A percentile compares a stretch with the other conserved stretches of the same genome.
These are phyloP conservation scores for Saraca asoca DNA, from an alignment of 331 rosid genomes.

Conservation along the genomic window DNA sequence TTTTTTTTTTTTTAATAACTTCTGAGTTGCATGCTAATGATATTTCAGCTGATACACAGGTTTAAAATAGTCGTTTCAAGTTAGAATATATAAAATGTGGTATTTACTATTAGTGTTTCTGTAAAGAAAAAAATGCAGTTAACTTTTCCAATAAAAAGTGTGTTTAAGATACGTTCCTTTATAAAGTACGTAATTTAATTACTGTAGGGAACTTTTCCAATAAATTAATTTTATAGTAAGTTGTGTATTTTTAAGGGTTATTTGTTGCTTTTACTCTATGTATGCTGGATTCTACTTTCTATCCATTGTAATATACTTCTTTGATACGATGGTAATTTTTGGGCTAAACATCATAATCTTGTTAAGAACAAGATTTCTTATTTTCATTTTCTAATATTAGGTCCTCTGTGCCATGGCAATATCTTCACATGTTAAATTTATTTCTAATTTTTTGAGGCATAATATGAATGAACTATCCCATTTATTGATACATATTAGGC, in stretches of 20 bases:
- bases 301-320: background rate
- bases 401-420: slow-evolving; percentile 1
- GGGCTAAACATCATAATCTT: no score
- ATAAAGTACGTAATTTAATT: no score
- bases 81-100: background rate
- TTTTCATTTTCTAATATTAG: no score
- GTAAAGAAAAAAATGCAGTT: background rate
- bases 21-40: slow-evolving; percentile 28
- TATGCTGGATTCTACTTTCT: background rate
- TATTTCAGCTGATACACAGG: slow-evolving; percentile 11
- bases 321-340: slow-evolving; percentile 1
- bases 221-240: no score
- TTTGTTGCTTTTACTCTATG: background rate
- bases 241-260: background rate
- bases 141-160: background rate
- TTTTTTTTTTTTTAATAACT: slow-evolving; percentile 21
- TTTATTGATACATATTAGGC: background rate
- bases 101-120: no score
- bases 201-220: no score
- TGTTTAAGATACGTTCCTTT: no score
- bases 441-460: background rate
- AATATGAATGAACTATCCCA: background rate
- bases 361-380: no score
- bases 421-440: background rate
- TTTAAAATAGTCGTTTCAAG: slow-evolving; percentile 24